Base-by-base conservation (phyloP, 1,139 yeast genomes). In the Ogataea hybrid region DNA sequence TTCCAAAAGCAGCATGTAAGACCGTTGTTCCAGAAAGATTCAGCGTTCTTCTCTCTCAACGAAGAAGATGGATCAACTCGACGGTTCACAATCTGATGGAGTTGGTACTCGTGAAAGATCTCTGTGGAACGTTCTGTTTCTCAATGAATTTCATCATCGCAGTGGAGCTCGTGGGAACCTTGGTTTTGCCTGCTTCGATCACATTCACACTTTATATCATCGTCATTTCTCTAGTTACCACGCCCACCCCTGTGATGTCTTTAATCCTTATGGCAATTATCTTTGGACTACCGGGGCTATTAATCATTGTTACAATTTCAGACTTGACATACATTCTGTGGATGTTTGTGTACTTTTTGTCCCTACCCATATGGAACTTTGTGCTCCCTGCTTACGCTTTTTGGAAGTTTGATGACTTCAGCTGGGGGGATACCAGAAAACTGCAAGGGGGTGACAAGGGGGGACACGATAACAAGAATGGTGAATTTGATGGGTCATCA, bases 31-130 rank as follows among this genome's bases (percentile, higher is more conserved):
- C 98, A 0, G 88, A 84, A 51, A 73, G 74, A 44, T 89, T 92
- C 62, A 73, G 67, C 49, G 95, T 90, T 32, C 70, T 92, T 54
- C 70, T 92, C 42, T 90, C 97, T 2, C 98, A 92, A 64, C 83
- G 98, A 63, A 87, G 98, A 67, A 86, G 98, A 63, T 92, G 98
- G 98, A 92, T 92, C 57, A 92, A 92, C 65, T 89, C 97, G 2
- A 92, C 98, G 0, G 95, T 92, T 36, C 98, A 92, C 65, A 92
- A 92, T 59, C 76, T 92, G 61, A 78, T 92, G 83, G 98, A 92
- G 65, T 76, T 92, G 56, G 86, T 85, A 3, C 69, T 89, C 53
- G 95, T 90, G 28, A 81, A 83, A 44, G 97, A 92, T 63, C 73
- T 92, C 52, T 92, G 98, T 73, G 98, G 98, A 52, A 92, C 96